Evolutionary conservation across 345 rosid genomes (phyloP).

Genomic region (Eucalyptus guilfoylei): DNA sequence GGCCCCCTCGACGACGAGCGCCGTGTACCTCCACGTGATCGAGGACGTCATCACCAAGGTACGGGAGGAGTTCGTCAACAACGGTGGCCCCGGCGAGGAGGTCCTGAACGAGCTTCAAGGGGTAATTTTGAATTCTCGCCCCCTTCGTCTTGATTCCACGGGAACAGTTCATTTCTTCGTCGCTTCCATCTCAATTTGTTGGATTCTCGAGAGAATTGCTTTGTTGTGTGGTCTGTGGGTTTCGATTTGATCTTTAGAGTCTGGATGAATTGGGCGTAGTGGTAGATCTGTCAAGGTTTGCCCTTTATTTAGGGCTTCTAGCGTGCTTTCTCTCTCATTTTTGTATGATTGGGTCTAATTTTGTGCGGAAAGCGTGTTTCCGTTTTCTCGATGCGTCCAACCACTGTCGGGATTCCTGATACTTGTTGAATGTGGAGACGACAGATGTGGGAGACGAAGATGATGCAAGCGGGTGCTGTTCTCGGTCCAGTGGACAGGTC

Average conservation of each 20-base stretch:
- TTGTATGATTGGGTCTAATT: background rate
- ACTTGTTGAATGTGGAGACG: background rate
- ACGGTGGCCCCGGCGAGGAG: conserved; percentile 80
- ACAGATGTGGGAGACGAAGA: conserved; percentile 90
- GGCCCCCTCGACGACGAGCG: conserved; percentile 45
- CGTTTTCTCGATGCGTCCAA: background rate
- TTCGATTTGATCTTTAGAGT: background rate
- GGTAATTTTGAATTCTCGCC: conserved; percentile 25
- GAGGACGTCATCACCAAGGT: conserved; percentile 89
- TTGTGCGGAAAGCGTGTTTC: background rate
- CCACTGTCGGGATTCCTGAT: background rate
- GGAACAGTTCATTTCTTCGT: background rate
- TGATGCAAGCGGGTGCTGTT: conserved; percentile 84
- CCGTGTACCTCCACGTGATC: conserved; percentile 82
- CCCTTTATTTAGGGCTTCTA: background rate
- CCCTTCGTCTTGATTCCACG: background rate
- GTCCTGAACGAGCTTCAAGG: conserved; percentile 89
- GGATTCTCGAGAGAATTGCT: background rate
- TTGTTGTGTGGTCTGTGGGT: background rate
- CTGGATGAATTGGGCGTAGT: background rate
- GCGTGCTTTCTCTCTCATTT: background rate
- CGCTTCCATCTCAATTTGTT: background rate
- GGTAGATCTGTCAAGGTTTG: background rate
- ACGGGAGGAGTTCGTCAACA: conserved; percentile 76
- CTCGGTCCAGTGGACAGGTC: conserved; percentile 68